Evolutionary conservation across 495 filamentous ascomycete genomes (phyloP).

Genomic region (Aeminium ludgeri): DNA sequence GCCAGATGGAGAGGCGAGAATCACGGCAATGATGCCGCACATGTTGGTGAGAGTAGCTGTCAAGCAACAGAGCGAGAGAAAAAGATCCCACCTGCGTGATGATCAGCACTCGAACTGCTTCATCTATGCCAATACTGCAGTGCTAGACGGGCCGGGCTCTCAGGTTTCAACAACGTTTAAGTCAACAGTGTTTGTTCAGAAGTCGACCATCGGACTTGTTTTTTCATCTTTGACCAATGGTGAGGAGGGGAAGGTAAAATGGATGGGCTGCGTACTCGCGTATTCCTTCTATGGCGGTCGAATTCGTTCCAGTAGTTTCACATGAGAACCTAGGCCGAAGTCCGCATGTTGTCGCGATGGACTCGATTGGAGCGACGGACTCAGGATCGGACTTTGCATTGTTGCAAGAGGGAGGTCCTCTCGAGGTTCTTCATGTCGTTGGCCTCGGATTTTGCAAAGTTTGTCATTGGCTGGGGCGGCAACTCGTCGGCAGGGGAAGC

Average conservation of each 20-base stretch:
- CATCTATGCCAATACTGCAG: background rate
- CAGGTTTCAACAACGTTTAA: conserved; percentile 18
- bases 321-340: background rate
- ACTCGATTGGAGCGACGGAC: background rate
- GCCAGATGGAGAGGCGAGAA: conserved; percentile 49
- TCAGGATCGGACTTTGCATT: background rate
- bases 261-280: background rate
- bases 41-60: conserved; percentile 31
- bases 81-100: background rate
- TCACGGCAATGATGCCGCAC: conserved; percentile 77
- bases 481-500: too few relatives aligned
- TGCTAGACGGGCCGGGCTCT: background rate
- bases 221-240: background rate
- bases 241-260: background rate
- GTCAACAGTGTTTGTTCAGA: conserved; percentile 13
- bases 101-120: background rate
- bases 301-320: background rate
- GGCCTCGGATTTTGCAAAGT: background rate
- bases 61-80: conserved; percentile 1
- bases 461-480: background rate
- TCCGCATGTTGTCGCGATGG: background rate
- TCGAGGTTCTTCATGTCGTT: too few relatives aligned
- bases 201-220: conserved; percentile 30
- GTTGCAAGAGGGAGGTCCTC: too few relatives aligned
- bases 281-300: background rate